Evolutionary conservation across 495 filamentous ascomycete genomes (phyloP), one percentile per base, ranked within the genome.

Genomic region (Penicillium nucicola): DNA sequence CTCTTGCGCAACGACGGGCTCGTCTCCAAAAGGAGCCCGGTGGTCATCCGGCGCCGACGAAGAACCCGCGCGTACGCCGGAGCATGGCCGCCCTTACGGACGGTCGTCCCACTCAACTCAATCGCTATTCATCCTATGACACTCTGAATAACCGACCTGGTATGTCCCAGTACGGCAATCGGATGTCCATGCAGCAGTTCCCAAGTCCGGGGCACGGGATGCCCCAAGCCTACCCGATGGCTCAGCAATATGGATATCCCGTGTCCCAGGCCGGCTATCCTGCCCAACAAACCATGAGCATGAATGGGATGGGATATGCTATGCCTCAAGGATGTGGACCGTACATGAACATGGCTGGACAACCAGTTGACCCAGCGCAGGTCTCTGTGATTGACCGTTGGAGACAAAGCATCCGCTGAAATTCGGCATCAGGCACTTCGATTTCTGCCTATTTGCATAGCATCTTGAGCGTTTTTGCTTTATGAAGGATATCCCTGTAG

Each of bases 311-410:
- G 61, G 69, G 55, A 23, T 72, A 68, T 61, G 57, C 61, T 42
- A 65, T 60, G 58, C 71, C 69, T 0, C 49, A 57, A 33, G 58
- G 50, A 22, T 58, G 62, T 50, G 62, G 46, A 31, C 58, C 63
- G 8, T 68, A 64, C 48, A 62, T 61, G 56, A 68, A 65, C 48
- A 63, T 61, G 56, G 57, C 67, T 8, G 55, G 57, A 35, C 58
- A 66, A 28, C 53, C 56, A 18, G 57, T 78, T 50, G 78, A 83
- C 44, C 70, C 76, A n/a, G 75, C 69, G 28, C 87, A 88, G 62
- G 78, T 82, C 60, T 88, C 88, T 45, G 81, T 88, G 71, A 90
- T 97, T 58, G 90, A 97, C 69, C 80, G 86, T 50, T 97, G 92
- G 92, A 81, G 92, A 59, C 84, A 89, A 70, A 88, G 89, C 57